A percentile compares a stretch with the other conserved stretches of the same genome.
phyloP scores from a whole-genome alignment of 768 basidiomycete genomes.

The Trametes meyenii region DNA sequence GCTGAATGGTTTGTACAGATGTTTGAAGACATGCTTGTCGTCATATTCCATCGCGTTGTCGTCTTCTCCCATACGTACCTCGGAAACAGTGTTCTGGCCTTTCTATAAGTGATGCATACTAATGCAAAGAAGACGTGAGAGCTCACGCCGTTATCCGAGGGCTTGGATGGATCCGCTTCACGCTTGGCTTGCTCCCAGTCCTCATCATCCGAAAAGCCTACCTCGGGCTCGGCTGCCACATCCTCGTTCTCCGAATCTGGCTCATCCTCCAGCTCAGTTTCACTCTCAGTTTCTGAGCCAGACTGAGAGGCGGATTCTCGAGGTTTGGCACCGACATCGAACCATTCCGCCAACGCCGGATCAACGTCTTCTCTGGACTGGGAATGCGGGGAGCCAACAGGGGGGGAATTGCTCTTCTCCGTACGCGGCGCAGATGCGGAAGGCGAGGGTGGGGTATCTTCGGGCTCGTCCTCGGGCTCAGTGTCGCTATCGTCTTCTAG shows the following conservation, averaged over 20 bases:
- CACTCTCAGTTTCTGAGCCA: conserved; percentile 50
- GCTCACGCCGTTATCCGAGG: background rate
- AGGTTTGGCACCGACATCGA: conserved; percentile 44
- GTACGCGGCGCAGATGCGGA: background rate
- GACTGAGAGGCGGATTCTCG: conserved; percentile 25
- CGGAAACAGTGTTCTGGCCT: conserved; percentile 21
- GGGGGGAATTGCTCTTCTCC: conserved; percentile 10
- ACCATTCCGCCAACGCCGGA: conserved; percentile 60
- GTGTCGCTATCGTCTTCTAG: conserved; percentile 36
- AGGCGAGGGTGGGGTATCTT: conserved; percentile 8
- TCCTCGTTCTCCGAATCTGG: conserved; percentile 72
- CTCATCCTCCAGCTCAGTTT: conserved; percentile 62
- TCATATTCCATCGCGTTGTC: conserved; percentile 77
- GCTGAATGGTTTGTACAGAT: conserved; percentile 57
- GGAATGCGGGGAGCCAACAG: conserved; percentile 1
- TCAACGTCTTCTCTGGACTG: conserved; percentile 39
- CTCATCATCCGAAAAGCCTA: conserved; percentile 33
- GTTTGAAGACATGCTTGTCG: conserved; percentile 74
- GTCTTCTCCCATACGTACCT: conserved; percentile 73
- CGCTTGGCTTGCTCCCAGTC: conserved; percentile 43
- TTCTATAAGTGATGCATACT: background rate
- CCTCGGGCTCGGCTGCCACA: conserved; percentile 36
- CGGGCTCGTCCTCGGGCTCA: conserved; percentile 15
- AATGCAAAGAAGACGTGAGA: too few species aligned
- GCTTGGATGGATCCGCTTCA: background rate